phyloP scores from a whole-genome alignment of 305 asterid species.

The Fraxinus dipetala region DNA sequence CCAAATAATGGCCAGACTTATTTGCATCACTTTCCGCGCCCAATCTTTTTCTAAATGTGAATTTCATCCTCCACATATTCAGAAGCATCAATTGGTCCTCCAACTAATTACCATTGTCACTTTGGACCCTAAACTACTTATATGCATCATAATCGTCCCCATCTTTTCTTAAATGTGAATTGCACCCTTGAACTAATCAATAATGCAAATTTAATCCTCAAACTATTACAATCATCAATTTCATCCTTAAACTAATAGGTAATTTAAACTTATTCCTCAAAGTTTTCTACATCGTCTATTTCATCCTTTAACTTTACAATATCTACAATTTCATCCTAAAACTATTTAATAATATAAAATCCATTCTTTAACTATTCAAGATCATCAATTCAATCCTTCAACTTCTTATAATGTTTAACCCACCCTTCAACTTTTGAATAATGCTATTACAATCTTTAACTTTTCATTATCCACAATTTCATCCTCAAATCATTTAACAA shows the following conservation, averaged over 20 bases:
- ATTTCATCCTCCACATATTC: background rate
- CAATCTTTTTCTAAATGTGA: too few relatives aligned
- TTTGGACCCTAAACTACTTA: background rate
- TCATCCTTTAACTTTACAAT: background rate
- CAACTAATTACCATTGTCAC: background rate
- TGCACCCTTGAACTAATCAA: background rate
- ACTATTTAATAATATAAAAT: background rate
- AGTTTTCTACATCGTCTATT: background rate
- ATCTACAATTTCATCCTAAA: background rate
- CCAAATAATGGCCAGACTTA: too few relatives aligned
- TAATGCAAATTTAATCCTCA: background rate
- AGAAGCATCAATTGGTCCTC: background rate
- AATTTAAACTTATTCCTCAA: background rate
- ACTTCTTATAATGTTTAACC: background rate
- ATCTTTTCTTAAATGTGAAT: too few relatives aligned
- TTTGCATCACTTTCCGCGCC: too few relatives aligned
- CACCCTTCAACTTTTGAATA: too few relatives aligned
- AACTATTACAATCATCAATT: background rate
- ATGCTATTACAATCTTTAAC: too few relatives aligned
- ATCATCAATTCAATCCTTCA: background rate
- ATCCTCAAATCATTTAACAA: too few relatives aligned
- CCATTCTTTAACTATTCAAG: background rate
- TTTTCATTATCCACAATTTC: too few relatives aligned
- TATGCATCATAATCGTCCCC: background rate
- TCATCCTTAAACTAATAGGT: too few relatives aligned